Evolutionary conservation across 164 flowering plant genomes (phyloP), one percentile per base, ranked within the genome.

Genomic region (Cinnamomum chago): DNA sequence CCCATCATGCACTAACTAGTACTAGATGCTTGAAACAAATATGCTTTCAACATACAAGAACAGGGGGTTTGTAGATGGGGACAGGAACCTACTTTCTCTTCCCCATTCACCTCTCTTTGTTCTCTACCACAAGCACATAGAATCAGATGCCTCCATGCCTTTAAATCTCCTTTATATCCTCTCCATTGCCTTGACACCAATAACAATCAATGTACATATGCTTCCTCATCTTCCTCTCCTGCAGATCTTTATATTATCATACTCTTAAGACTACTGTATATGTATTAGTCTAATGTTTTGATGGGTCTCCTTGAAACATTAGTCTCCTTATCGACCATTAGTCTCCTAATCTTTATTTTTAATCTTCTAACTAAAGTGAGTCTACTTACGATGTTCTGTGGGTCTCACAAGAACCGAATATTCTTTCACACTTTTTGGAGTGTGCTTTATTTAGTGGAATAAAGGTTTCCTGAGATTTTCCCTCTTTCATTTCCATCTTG

Each of bases 341-440:
- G 9, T 68, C 25, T 5, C 27, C 28, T 68, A 40, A 11, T 2
- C 47, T 12, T 35, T 68, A 20, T 40, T 24, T 64, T 22, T 64
- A 64, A 1, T 17, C 13, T 47, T 23, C n/a, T 40, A 9, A 9
- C n/a, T 68, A 52, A 22, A 64, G 27, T 64, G 24, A 64, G n/a
- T 22, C 22, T 23, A 14, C 23, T 73, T 4, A 22, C 15, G 3
- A n/a, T 67, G 23, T 27, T 5, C 47, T 58, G 82, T 60, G 77
- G 77, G 73, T 65, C 79, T 67, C 62, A 65, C 6, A 23, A 72
- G 60, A 70, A 64, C 25, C 40, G 65, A 35, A 11, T 76, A 75
- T 25, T 75, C 72, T 14, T 52, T 78, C 83, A 78, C 73, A 77
- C 79, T 58, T 73, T 72, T 76, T 78, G 78, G 81, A 67, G 50